phyloP scores from a whole-genome alignment of 2,329 filamentous ascomycete species.

The Calonectria hongkongensis region DNA sequence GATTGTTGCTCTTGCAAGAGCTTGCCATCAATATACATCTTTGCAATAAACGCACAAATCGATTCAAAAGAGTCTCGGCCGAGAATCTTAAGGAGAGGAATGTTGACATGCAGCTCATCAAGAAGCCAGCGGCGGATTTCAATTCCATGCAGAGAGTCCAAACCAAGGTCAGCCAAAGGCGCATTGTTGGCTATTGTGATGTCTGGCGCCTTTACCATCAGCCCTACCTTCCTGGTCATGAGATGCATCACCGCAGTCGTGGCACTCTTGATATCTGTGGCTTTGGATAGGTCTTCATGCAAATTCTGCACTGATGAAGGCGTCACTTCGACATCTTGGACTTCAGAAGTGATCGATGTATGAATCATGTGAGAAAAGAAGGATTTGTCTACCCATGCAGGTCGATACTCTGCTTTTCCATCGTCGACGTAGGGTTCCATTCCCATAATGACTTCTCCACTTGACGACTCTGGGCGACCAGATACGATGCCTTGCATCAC shows the following conservation, averaged over 20 bases:
- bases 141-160: neutral
- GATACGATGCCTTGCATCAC: neutral
- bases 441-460: neutral
- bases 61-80: neutral
- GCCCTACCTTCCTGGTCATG: neutral
- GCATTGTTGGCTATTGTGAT: neutral
- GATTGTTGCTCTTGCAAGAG: neutral
- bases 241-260: neutral
- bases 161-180: neutral
- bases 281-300: neutral
- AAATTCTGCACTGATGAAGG: neutral
- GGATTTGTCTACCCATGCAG: neutral
- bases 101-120: neutral
- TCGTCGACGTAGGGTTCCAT: neutral
- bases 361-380: neutral
- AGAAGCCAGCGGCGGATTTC: constrained; percentile 3
- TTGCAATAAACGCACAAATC: neutral
- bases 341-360: neutral
- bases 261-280: neutral
- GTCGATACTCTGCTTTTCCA: neutral
- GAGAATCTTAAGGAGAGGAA: neutral
- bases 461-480: neutral
- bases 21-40: neutral
- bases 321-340: neutral
- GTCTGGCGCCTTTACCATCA: neutral